These are phyloP conservation scores for Centella asiatica DNA, from an alignment of 129 eudicot genomes.

Conservation along the genomic window DNA sequence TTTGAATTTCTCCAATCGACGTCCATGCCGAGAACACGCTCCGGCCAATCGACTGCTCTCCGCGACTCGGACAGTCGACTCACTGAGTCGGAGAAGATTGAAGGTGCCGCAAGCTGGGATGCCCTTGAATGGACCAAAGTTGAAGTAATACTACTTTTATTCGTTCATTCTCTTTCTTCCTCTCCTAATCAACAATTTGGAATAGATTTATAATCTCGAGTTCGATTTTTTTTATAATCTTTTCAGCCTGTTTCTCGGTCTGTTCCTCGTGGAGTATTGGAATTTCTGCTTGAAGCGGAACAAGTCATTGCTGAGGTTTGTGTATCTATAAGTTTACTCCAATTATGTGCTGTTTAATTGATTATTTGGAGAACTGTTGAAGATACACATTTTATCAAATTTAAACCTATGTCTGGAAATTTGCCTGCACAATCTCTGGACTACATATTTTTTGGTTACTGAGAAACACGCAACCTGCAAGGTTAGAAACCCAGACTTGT, in stretches of 20 bases:
- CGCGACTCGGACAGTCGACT: constrained; percentile 37
- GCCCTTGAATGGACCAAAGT: constrained; percentile 63
- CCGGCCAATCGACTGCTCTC: constrained; percentile 32
- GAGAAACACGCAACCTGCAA: too few relatives aligned
- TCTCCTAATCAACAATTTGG: neutral
- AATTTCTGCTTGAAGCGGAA: constrained; percentile 54
- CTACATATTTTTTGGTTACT: too few relatives aligned
- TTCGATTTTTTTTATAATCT: constrained; percentile 3
- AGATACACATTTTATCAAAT: too few relatives aligned
- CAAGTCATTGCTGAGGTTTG: constrained; percentile 47
- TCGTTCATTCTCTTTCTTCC: neutral
- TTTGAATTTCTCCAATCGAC: too few relatives aligned
- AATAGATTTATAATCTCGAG: neutral
- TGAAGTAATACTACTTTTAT: constrained; percentile 34
- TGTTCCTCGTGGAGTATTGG: constrained; percentile 36
- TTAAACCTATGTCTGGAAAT: too few relatives aligned
- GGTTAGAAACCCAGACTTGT: too few relatives aligned
- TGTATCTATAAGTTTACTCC: too few relatives aligned
- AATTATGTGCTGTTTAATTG: too few relatives aligned
- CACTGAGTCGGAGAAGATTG: constrained; percentile 55
- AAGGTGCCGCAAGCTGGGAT: constrained; percentile 76
- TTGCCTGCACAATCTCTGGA: too few relatives aligned
- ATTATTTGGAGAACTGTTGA: too few relatives aligned
- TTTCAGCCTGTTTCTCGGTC: constrained; percentile 63
- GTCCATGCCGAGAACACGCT: constrained; percentile 36